Conservation (phyloP, 2,329 filamentous ascomycete genomes). For the Colletotrichum camelliae region DNA sequence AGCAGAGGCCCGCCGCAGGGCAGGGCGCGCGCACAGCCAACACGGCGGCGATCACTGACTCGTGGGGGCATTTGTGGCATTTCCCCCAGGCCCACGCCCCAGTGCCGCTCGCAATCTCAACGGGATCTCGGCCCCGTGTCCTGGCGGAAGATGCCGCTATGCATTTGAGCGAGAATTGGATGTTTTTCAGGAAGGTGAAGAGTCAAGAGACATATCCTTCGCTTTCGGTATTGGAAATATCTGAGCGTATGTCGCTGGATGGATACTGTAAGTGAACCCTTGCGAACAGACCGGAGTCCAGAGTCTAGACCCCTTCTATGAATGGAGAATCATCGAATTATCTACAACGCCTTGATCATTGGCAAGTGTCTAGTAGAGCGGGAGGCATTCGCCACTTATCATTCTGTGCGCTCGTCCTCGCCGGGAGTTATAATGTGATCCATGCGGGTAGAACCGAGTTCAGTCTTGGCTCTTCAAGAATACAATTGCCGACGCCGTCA, state of each 20-base stretch:
- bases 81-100: background rate
- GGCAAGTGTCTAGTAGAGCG: accelerated
- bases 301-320: background rate
- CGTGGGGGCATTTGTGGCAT: background rate
- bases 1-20: background rate
- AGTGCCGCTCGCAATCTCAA: background rate
- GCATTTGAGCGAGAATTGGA: background rate
- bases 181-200: background rate
- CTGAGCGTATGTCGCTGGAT: background rate
- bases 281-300: background rate
- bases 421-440: background rate
- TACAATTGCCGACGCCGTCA: background rate
- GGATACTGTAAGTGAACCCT: background rate
- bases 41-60: background rate
- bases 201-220: background rate
- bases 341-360: accelerated
- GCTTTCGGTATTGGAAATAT: background rate
- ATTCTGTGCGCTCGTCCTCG: background rate
- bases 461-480: background rate
- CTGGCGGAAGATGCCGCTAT: background rate
- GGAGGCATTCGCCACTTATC: accelerated
- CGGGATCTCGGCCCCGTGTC: background rate
- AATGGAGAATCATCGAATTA: accelerated
- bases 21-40: background rate
- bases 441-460: background rate